Evolutionary conservation across 2,329 filamentous ascomycete genomes (phyloP), one percentile per base, ranked within the genome.

Genomic region (Scedosporium boydii): DNA sequence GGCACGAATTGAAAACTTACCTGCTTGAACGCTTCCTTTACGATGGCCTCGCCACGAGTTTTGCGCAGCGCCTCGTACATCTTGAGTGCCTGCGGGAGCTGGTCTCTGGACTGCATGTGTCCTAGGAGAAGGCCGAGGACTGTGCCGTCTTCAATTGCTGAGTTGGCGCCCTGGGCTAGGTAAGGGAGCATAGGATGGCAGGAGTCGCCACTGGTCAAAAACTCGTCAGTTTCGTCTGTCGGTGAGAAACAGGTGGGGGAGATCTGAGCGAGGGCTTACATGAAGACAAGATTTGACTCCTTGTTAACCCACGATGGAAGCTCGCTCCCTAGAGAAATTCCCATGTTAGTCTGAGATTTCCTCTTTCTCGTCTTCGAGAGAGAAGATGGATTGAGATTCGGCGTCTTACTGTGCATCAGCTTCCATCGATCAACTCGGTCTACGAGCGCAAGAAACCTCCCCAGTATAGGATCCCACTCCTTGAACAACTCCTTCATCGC

Each of bases 371-470:
- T 10, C 4, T 4, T 34, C 10, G 18, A 7, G 27, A 44, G 2
- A 42, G 5, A 21, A 1, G 29, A 10, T 9, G 9, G 1, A 0
- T 4, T 16, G 0, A 57, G 63, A 56, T 41, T 65, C 66, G 68
- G 51, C 0, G 12, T 69, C 75, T 66, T 63, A 77, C 76, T 67
- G 63, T 78, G 74, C 82, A 89, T 86, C 41, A 90, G 70, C 69
- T 85, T 87, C 88, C 87, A 90, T 70, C 89, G 90, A 46, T 85
- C 81, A 0, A 89, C 84, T 1, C 73, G 77, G 44, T 82, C 78
- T 0, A 88, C 85, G 53, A 79, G 77, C 3, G 73, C 72, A 12
- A 79, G 65, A 57, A 80, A 76, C 60, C 72, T 70, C 1, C 65
- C 69, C 27, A 82, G 61, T 57, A 86, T 77, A 1, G 86, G 86